These are phyloP conservation scores for Catunica adiposa DNA, from an alignment of 2,329 filamentous ascomycete genomes.

Conservation along the genomic window DNA sequence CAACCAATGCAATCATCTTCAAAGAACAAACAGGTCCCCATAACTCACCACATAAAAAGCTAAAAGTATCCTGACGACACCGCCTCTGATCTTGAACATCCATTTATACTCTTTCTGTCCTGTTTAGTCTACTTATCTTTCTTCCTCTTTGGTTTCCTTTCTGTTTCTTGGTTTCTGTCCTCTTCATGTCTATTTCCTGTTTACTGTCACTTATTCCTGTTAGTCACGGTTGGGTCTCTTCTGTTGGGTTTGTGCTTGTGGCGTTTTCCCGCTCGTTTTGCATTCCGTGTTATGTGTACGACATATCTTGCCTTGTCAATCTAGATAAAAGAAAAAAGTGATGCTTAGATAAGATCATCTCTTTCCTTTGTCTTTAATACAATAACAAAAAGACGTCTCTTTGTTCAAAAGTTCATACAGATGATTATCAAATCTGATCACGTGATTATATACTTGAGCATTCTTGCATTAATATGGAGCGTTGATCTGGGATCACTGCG, in stretches of 20 bases:
- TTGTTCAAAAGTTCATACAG: too few relatives aligned
- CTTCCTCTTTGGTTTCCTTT: not conserved
- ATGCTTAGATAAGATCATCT: not conserved
- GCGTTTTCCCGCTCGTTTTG: not conserved
- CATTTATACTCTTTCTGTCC: not conserved
- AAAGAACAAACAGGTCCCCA: not conserved
- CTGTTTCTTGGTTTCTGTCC: not conserved
- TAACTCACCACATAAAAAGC: constrained; percentile 6
- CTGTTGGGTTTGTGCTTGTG: not conserved
- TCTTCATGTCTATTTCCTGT: not conserved
- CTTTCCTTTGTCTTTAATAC: not conserved
- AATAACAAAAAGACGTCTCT: not conserved
- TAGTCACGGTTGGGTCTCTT: not conserved
- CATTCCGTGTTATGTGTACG: not conserved
- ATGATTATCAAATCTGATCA: not conserved
- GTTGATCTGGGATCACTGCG: constrained; percentile 1
- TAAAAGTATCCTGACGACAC: constrained; percentile 10
- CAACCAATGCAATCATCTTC: too few relatives aligned
- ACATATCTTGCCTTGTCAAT: not conserved
- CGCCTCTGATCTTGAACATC: not conserved
- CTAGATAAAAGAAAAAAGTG: not conserved
- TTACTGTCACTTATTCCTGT: not conserved
- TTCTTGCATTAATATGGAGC: not conserved
- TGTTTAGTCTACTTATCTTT: not conserved
- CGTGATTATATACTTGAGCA: not conserved